Evolutionary conservation across 2,329 filamentous ascomycete species (phyloP), one percentile per base, ranked within the genome.

Genomic region (Daldinia sp.): DNA sequence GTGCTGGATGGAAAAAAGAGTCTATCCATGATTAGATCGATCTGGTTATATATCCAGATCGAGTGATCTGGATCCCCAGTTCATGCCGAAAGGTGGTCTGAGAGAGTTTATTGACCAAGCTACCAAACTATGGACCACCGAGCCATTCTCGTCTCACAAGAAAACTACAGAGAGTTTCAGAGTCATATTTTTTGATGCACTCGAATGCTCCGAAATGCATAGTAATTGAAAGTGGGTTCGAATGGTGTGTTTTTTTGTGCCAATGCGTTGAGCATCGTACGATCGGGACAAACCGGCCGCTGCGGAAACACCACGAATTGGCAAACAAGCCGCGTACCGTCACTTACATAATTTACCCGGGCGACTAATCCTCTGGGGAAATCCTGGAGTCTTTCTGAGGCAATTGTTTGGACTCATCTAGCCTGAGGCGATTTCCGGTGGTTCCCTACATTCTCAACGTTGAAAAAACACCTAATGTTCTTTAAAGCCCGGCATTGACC

Each of bases 61-160:
- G 12, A 65, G 37, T 39, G 51, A 46, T 35, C 42, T 46, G 39
- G 64, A 62, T 55, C 42, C 50, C 56, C 12, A 46, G 42, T 35
- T 63, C 41, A 54, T 60, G 57, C 63, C 57, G 57, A 60, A 13
- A 30, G 51, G 33, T 69, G 56, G 58, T 57, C 30, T 58, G 69
- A 66, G 66, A 33, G 53, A 63, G 59, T 60, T 62, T 33, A 60
- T 23, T n/a, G 62, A 61, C 62, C 20, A 23, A 23, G 20, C 20
- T 57, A 67, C 30, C 57, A 67, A 71, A 61, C 60, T 61, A 64
- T 42, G 44, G 59, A 35, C 58, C 54, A 69, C 66, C 66, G 63
- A 66, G 63, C 69, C 69, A 71, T 65, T 59, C 66, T 71, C 69
- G 69, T 65, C 53, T 71, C 69, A 71, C 63, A 54, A 46, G 53